A percentile compares a stretch with the other conserved stretches of the same genome.
Evolutionary conservation across 768 basidiomycete genomes (phyloP).

Genomic region (Macrolepiota dolichaula): DNA sequence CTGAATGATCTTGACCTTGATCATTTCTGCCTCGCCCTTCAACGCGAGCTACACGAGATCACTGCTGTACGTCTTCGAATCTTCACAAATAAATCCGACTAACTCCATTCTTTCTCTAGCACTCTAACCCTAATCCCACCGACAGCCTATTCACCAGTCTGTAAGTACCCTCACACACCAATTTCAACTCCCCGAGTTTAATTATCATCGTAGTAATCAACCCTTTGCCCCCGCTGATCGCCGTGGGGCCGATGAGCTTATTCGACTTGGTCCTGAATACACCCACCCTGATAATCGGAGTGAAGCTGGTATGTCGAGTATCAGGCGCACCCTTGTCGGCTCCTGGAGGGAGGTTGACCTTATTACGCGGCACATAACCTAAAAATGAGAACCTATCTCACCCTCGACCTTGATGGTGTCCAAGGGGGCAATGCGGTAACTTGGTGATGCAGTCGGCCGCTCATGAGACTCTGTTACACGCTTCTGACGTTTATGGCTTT

Average conservation of each 20-base stretch:
- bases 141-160: constrained; percentile 50
- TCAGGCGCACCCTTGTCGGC: constrained; percentile 36
- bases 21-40: constrained; percentile 62
- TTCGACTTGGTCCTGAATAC: constrained; percentile 34
- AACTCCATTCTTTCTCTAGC: constrained; percentile 29
- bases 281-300: constrained; percentile 22
- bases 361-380: constrained; percentile 24
- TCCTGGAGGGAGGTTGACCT: constrained; percentile 40
- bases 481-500: neutral
- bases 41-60: constrained; percentile 69
- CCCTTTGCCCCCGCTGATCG: constrained; percentile 67
- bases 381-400: neutral
- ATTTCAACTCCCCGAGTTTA: neutral
- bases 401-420: too few relatives aligned
- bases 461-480: neutral
- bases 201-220: constrained; percentile 42
- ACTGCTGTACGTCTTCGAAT: constrained; percentile 48
- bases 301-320: constrained; percentile 30
- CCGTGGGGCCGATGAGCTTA: constrained; percentile 53
- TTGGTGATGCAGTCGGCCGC: neutral
- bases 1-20: constrained; percentile 69
- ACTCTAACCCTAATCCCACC: constrained; percentile 50
- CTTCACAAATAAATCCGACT: neutral
- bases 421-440: too few relatives aligned
- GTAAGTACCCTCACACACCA: constrained; percentile 16